phyloP scores from a whole-genome alignment of 75 land plant genomes.

The Pinus albicaulis region DNA sequence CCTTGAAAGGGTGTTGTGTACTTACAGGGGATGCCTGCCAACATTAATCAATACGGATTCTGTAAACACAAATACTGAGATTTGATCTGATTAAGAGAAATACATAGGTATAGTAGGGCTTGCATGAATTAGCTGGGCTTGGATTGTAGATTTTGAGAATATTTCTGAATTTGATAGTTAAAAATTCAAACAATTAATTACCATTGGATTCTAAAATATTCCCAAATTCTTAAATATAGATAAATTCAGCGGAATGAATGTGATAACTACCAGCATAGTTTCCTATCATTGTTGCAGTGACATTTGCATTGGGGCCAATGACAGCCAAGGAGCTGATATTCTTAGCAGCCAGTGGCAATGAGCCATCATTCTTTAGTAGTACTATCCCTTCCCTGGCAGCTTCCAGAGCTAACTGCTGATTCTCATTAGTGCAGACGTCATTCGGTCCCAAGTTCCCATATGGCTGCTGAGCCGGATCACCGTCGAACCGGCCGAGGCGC shows the following conservation, averaged over 20 bases:
- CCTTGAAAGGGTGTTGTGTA: slow-evolving; percentile 30
- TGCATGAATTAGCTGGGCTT: no score
- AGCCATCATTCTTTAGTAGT: slow-evolving; percentile 64
- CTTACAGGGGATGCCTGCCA: slow-evolving; percentile 12
- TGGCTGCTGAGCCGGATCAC: slow-evolving; percentile 54
- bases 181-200: no score
- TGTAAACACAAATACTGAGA: no score
- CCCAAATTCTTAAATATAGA: no score
- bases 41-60: no score
- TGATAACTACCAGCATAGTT: slow-evolving; percentile 62
- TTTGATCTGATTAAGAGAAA: no score
- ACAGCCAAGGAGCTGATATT: slow-evolving; percentile 55
- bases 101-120: no score
- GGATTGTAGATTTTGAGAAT: no score
- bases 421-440: slow-evolving; percentile 69
- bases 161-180: neutral
- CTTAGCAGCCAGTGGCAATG: slow-evolving; percentile 21
- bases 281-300: slow-evolving; percentile 77
- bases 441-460: slow-evolving; percentile 63
- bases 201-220: no score
- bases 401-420: slow-evolving; percentile 76
- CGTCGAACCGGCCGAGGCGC: slow-evolving; percentile 88
- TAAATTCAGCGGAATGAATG: neutral
- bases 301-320: slow-evolving; percentile 93
- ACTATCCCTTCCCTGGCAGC: slow-evolving; percentile 88